Percentiles rank a stretch among this genome's conserved stretches.
Evolutionary conservation across 805 yeast species (phyloP).

Genomic region (Nakazawaea peltata): DNA sequence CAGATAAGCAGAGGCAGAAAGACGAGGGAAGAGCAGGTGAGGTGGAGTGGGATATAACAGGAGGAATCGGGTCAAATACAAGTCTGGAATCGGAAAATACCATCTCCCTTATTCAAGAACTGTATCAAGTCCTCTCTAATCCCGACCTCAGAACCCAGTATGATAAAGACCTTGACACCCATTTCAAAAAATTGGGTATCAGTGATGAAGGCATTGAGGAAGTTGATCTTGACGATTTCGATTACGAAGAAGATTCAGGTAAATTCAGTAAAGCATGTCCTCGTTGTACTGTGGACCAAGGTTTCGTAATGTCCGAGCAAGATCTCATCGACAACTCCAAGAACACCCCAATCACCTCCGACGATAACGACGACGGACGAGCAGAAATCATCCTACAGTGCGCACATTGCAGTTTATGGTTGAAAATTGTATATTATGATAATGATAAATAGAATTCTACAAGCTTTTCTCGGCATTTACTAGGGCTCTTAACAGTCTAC

Average conservation of each 20-base stretch:
- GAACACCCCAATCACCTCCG: too few species aligned
- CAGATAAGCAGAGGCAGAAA: too few species aligned
- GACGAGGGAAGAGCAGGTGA: too few species aligned
- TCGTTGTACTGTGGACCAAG: slow-evolving; percentile 43
- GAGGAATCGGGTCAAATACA: too few species aligned
- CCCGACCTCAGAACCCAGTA: slow-evolving; percentile 34
- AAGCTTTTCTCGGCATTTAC: slow-evolving; percentile 43
- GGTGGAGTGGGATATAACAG: too few species aligned
- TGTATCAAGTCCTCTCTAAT: slow-evolving; percentile 51
- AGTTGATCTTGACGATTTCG: slow-evolving; percentile 57
- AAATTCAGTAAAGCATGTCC: slow-evolving; percentile 54
- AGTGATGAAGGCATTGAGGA: slow-evolving; percentile 60
- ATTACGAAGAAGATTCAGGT: slow-evolving; percentile 25
- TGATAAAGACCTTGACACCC: slow-evolving; percentile 35
- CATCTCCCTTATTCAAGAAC: slow-evolving; percentile 35
- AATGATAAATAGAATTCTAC: slow-evolving; percentile 15
- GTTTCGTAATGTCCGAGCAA: slow-evolving; percentile 53
- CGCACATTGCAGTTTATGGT: slow-evolving; percentile 77
- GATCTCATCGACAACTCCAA: slow-evolving; percentile 51
- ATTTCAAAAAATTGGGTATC: slow-evolving; percentile 28
- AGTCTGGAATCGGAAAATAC: too few species aligned
- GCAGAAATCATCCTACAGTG: slow-evolving; percentile 76
- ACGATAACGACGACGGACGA: slow-evolving; percentile 39
- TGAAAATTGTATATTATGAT: slow-evolving; percentile 63
- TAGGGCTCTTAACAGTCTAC: slow-evolving; percentile 60